Base-by-base conservation (phyloP, 1,284 basidiomycete genomes). In the Gomphus sp. region DNA sequence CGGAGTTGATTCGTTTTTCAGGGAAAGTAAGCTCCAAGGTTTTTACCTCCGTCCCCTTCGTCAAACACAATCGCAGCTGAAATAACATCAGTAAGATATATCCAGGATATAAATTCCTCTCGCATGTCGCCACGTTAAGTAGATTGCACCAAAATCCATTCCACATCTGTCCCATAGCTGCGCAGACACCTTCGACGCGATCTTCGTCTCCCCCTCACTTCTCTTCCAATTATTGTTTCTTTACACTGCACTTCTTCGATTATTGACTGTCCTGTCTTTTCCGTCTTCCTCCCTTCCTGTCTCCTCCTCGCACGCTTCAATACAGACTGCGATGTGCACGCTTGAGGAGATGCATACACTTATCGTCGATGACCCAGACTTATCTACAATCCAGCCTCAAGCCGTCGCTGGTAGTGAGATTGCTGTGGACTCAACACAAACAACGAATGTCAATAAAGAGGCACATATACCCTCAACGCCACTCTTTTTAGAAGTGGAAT, bases 311-410 rank as follows among this genome's bases (percentile, higher is more conserved):
- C 52, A 10, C 36, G 31, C 51, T 22, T 55, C 52, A 45, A 22
- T 14, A 0, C 34, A 34, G 22, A 28, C 39, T 37, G 14, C 22
- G 39, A 59, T 59, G 58, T 39, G 52, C 22, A 36, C 33, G 6
- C 34, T 59, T 6, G 43, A 48, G 36, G 58, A 59, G 43, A 52
- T 52, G 31, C 31, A 59, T 33, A 25, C 54, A 33, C 14, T 59
- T 33, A 44, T 59, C 28, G 25, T 45, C 44, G 52, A 59, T 45
- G 87, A 90, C 67, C 68, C 73, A 0, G 73, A 85, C 14, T 78
- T 88, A 54, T 76, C 76, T 37, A 76, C 80, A 59, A 86, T 90
- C 43, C 85, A 89, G 65, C 80, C 86, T 0, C 87, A 85, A n/a
- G n/a, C n/a, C n/a, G n/a, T n/a, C n/a, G n/a, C n/a, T n/a, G n/a